Conservation (phyloP, 345 rosid species). For the Linum tenue region DNA sequence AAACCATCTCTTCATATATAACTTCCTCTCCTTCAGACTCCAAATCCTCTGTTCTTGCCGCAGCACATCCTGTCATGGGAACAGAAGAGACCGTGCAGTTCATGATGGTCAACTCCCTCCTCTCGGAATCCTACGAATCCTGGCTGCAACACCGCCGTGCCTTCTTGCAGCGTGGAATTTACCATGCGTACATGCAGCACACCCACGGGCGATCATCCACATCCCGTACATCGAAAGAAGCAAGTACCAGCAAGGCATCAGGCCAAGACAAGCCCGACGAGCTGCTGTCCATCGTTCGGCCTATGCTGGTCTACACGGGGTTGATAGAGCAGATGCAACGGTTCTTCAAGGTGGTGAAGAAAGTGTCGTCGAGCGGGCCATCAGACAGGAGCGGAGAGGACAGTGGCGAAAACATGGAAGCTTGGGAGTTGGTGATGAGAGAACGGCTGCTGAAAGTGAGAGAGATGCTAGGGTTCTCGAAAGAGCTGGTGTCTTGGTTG, state of each 20-base stretch:
- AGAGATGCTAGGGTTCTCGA: constrained; percentile 80
- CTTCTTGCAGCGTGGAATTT: constrained; percentile 82
- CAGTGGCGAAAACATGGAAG: constrained; percentile 38
- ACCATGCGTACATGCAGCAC: constrained; percentile 89
- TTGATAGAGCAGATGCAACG: constrained; percentile 87
- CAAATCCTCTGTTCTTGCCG: constrained; percentile 40
- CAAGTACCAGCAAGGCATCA: constrained; percentile 33
- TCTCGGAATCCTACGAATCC: constrained; percentile 75
- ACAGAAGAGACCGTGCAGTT: constrained; percentile 84
- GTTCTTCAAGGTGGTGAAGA: constrained; percentile 52
- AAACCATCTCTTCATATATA: constrained; percentile 59
- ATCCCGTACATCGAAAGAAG: constrained; percentile 28
- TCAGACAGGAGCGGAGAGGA: constrained; percentile 38
- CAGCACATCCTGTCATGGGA: constrained; percentile 44
- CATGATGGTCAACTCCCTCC: constrained; percentile 96
- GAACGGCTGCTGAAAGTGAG: constrained; percentile 55
- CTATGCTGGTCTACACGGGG: constrained; percentile 84
- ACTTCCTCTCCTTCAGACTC: constrained; percentile 45
- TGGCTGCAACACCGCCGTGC: constrained; percentile 83
- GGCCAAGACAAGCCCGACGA: constrained; percentile 31
- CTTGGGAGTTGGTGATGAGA: constrained; percentile 77
- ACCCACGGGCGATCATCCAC: constrained; percentile 56
- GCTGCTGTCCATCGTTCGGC: constrained; percentile 52
- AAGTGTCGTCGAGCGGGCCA: constrained; percentile 15
- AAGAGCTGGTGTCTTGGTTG: constrained; percentile 73